Conservation (phyloP, 169 alveolate species). For the Plasmodium gonderi region DNA sequence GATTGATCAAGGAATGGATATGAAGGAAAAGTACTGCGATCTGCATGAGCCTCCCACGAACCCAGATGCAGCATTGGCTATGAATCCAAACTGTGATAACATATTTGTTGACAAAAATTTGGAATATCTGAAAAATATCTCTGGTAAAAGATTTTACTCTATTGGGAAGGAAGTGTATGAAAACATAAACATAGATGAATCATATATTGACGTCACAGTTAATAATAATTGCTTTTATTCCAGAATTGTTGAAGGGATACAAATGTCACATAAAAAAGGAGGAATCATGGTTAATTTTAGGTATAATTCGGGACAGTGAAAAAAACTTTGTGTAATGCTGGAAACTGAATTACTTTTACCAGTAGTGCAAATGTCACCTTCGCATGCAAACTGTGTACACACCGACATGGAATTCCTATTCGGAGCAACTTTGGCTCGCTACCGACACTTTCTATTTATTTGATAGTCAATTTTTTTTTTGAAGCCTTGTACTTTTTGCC, state of each 20-base stretch:
- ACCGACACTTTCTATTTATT: too few species aligned
- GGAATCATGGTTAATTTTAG: conserved; percentile 60
- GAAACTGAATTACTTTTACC: too few species aligned
- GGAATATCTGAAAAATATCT: conserved; percentile 16
- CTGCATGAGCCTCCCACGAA: background rate
- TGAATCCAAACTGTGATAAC: background rate
- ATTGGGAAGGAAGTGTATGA: conserved; percentile 38
- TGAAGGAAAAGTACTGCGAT: background rate
- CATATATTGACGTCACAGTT: conserved; percentile 50
- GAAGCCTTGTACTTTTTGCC: too few species aligned
- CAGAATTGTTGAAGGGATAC: conserved; percentile 46
- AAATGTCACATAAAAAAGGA: conserved; percentile 28
- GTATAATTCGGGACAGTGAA: too few species aligned
- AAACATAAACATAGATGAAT: conserved; percentile 48
- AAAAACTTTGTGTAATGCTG: too few species aligned
- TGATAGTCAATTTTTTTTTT: too few species aligned
- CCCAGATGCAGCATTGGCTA: background rate
- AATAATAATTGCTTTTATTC: conserved; percentile 52
- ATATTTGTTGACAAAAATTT: conserved; percentile 12
- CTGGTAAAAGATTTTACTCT: conserved; percentile 63
- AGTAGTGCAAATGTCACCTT: too few species aligned
- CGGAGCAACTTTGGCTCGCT: too few species aligned
- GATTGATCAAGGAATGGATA: background rate
- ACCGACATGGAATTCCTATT: too few species aligned
- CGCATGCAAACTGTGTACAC: too few species aligned